phyloP scores from a whole-genome alignment of 345 rosid genomes.

The Pugionium cornutum region DNA sequence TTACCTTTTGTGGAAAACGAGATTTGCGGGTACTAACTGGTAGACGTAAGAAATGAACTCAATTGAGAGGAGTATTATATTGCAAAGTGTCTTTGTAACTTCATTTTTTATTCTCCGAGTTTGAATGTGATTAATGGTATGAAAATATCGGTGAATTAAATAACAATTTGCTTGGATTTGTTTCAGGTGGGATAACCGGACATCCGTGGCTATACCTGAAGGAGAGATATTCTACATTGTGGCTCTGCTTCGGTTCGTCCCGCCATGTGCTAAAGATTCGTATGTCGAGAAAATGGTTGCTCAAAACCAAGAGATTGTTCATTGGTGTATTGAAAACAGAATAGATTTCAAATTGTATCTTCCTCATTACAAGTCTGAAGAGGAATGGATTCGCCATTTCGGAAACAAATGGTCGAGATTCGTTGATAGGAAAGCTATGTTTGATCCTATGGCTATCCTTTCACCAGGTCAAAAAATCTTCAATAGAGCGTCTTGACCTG shows the following conservation, averaged over 20 bases:
- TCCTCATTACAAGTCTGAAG: constrained; percentile 73
- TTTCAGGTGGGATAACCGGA: constrained; percentile 72
- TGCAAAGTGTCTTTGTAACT: constrained; percentile 1
- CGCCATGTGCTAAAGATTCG: constrained; percentile 41
- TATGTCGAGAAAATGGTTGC: constrained; percentile 53
- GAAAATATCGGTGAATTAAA: too few species aligned
- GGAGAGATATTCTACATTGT: constrained; percentile 88
- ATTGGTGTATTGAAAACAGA: constrained; percentile 48
- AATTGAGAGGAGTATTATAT: constrained; percentile 7
- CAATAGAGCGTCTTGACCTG: constrained; percentile 42
- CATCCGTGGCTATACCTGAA: constrained; percentile 64
- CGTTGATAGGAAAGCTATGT: constrained; percentile 59
- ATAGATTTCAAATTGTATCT: constrained; percentile 85
- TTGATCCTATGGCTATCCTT: constrained; percentile 84
- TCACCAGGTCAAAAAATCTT: constrained; percentile 93
- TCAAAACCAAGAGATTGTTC: constrained; percentile 67
- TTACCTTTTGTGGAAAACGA: constrained; percentile 49
- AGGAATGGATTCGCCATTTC: constrained; percentile 84
- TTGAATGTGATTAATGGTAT: too few species aligned
- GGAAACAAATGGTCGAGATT: constrained; percentile 77
- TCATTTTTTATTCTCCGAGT: too few species aligned
- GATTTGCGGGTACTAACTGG: constrained; percentile 26
- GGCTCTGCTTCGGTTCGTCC: constrained; percentile 73
- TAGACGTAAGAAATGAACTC: constrained; percentile 33
- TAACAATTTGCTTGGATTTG: too few species aligned